These are phyloP conservation scores for Cladorrhinum sp. DNA, from an alignment of 2,329 filamentous ascomycete species.

Conservation along the genomic window DNA sequence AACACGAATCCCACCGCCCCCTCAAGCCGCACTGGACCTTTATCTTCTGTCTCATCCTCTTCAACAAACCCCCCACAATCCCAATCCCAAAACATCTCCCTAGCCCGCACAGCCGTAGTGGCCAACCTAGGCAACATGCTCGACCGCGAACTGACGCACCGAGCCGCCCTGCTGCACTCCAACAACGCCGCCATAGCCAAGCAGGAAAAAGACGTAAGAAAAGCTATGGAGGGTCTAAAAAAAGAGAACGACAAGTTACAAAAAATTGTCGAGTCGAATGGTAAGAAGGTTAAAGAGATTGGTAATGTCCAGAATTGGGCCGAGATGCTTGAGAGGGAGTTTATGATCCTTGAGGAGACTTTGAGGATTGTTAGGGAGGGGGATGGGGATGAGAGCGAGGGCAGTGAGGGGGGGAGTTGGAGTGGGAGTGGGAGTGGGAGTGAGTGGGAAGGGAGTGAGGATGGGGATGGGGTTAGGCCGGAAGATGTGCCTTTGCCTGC, in stretches of 20 bases:
- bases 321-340: conserved; percentile 71
- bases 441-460: conserved; percentile 27
- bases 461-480: not conserved
- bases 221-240: conserved; percentile 57
- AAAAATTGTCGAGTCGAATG: conserved; percentile 60
- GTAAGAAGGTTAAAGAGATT: conserved; percentile 68
- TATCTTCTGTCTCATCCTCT: not conserved
- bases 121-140: conserved; percentile 67
- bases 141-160: conserved; percentile 64
- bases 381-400: conserved; percentile 21
- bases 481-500: conserved; percentile 22
- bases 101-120: conserved; percentile 58
- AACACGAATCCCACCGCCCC: too few relatives aligned
- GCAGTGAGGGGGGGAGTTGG: conserved; percentile 22
- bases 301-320: conserved; percentile 86
- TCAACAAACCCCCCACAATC: not conserved
- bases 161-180: conserved; percentile 65
- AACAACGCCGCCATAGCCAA: conserved; percentile 63
- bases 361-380: conserved; percentile 49
- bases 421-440: conserved; percentile 38
- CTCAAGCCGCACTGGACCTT: not conserved
- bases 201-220: conserved; percentile 65
- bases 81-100: conserved; percentile 51
- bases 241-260: conserved; percentile 65
- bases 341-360: conserved; percentile 63